Conservation (phyloP, 2,329 filamentous ascomycete species). For the Paraconiothyrium brasiliense region DNA sequence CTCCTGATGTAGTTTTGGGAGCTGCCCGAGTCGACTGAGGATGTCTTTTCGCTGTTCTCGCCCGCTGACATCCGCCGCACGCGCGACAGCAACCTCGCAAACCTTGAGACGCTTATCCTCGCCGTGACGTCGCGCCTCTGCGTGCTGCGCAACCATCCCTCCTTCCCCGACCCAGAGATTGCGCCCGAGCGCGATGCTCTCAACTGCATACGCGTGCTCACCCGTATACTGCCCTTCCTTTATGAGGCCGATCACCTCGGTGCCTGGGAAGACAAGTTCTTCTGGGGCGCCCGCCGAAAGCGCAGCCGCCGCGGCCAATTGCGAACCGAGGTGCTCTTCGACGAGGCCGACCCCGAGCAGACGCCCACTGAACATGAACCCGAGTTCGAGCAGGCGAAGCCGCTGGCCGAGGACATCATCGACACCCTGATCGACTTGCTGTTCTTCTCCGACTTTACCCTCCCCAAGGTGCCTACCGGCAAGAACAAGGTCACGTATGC, state of each 20-base stretch:
- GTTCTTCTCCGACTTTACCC: slow-evolving; percentile 90
- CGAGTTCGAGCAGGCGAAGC: slow-evolving; percentile 83
- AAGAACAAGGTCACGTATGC: slow-evolving; percentile 87
- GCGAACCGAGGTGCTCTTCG: slow-evolving; percentile 80
- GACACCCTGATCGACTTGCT: slow-evolving; percentile 88
- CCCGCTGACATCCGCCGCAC: slow-evolving; percentile 81
- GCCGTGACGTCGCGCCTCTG: slow-evolving; percentile 85
- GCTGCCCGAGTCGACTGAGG: slow-evolving; percentile 91
- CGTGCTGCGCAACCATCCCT: slow-evolving; percentile 84
- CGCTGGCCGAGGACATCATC: slow-evolving; percentile 89
- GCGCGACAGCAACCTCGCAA: slow-evolving; percentile 83
- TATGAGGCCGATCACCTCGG: slow-evolving; percentile 88
- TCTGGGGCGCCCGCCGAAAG: slow-evolving; percentile 82
- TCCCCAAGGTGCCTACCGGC: slow-evolving; percentile 75
- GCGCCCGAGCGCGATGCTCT: slow-evolving; percentile 87
- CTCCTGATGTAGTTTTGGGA: slow-evolving; percentile 81
- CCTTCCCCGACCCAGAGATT: slow-evolving; percentile 86
- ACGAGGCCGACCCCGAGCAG: slow-evolving; percentile 71
- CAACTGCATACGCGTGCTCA: slow-evolving; percentile 93
- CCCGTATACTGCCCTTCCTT: slow-evolving; percentile 86
- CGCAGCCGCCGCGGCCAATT: slow-evolving; percentile 54
- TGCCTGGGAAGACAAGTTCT: slow-evolving; percentile 91
- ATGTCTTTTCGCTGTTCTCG: slow-evolving; percentile 96
- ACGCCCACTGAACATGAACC: slow-evolving; percentile 58
- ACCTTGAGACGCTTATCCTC: slow-evolving; percentile 87